Conservation (phyloP, 2,329 filamentous ascomycete genomes). For the Paraphaeosphaeria minitans region DNA sequence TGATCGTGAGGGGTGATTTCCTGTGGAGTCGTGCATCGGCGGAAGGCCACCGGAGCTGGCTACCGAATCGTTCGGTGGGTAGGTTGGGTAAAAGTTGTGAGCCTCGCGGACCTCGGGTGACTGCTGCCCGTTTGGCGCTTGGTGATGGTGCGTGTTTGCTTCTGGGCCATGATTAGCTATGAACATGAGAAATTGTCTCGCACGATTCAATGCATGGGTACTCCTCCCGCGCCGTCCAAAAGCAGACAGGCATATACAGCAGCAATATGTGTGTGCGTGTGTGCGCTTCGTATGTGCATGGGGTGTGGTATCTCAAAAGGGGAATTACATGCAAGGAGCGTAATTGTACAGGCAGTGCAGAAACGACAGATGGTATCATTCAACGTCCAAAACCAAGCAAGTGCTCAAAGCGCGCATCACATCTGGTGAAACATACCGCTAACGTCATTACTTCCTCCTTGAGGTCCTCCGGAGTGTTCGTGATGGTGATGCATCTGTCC, state of each 20-base stretch:
- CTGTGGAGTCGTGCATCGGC: slow-evolving; percentile 65
- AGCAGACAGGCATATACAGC: slow-evolving; percentile 29
- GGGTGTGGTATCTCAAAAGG: slow-evolving; percentile 43
- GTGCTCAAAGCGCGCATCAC: slow-evolving; percentile 63
- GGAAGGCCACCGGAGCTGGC: slow-evolving; percentile 64
- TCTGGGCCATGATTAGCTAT: slow-evolving; percentile 64
- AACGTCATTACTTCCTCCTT: slow-evolving; percentile 74
- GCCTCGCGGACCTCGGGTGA: slow-evolving; percentile 71
- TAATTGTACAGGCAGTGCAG: slow-evolving; percentile 50
- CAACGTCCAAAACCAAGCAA: slow-evolving; percentile 40
- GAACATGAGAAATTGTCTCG: slow-evolving; percentile 52
- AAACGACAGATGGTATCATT: slow-evolving; percentile 51
- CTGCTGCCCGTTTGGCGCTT: slow-evolving; percentile 61
- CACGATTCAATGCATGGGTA: slow-evolving; percentile 34
- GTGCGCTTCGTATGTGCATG: slow-evolving; percentile 34
- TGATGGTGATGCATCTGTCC: slow-evolving; percentile 74
- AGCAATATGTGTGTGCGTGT: slow-evolving; percentile 27
- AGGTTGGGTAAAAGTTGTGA: slow-evolving; percentile 77
- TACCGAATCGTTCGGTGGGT: slow-evolving; percentile 63
- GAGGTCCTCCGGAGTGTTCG: slow-evolving; percentile 69
- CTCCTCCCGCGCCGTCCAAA: slow-evolving; percentile 28
- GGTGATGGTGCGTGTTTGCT: slow-evolving; percentile 70
- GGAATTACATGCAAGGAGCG: slow-evolving; percentile 51
- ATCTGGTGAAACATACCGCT: slow-evolving; percentile 99
- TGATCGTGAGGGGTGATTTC: slow-evolving; percentile 52